Conservation (phyloP, 345 rosid genomes). For the Draba incana region DNA sequence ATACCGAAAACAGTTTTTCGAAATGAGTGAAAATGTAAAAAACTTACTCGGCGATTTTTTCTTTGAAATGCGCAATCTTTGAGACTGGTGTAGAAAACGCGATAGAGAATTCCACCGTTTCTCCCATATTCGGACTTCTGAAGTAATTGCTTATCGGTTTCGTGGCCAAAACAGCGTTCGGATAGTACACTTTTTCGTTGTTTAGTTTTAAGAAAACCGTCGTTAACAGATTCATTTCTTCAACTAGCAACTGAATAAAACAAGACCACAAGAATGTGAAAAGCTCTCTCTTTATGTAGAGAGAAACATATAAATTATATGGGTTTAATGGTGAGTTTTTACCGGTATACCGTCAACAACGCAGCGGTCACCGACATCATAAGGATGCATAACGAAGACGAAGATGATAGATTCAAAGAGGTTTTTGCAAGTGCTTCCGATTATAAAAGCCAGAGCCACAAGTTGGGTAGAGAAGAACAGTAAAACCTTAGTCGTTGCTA, state of each 20-base stretch:
- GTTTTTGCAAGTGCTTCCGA: conserved; percentile 82
- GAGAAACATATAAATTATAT: not conserved
- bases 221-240: conserved; percentile 75
- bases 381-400: conserved; percentile 83
- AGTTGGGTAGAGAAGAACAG: conserved; percentile 76
- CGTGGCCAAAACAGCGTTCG: conserved; percentile 60
- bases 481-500: conserved; percentile 83
- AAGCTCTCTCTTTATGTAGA: not conserved
- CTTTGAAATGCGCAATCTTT: conserved; percentile 55
- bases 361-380: conserved; percentile 81
- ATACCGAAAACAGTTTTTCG: not conserved
- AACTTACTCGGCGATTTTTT: conserved; percentile 57
- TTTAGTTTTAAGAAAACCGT: conserved; percentile 74
- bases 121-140: conserved; percentile 86
- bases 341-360: conserved; percentile 83
- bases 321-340: not conserved
- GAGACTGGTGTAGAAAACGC: conserved; percentile 63
- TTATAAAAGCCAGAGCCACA: conserved; percentile 69
- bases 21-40: not conserved
- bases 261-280: not conserved
- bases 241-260: conserved; percentile 69
- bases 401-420: conserved; percentile 83
- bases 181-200: conserved; percentile 73
- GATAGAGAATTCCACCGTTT: conserved; percentile 65
- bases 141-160: conserved; percentile 72